Evolutionary conservation across 2,329 filamentous ascomycete genomes (phyloP).

Genomic region (Talaromyces sp.): DNA sequence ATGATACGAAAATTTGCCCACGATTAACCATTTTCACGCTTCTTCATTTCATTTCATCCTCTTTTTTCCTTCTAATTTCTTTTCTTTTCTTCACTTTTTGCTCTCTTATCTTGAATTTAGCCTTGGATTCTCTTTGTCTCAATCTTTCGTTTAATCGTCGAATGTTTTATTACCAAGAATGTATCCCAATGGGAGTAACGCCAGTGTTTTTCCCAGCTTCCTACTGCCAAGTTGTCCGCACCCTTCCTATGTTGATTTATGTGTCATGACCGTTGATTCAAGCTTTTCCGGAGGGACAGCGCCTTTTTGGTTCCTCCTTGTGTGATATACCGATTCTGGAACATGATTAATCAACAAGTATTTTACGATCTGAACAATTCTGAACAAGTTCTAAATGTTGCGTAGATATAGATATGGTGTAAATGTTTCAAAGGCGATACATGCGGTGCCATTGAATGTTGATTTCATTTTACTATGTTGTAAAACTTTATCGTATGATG

Average conservation of each 20-base stretch:
- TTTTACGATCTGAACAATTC: not conserved
- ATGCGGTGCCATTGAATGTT: too few relatives aligned
- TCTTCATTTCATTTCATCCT: not conserved
- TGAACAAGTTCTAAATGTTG: not conserved
- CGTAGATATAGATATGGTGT: not conserved
- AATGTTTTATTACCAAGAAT: not conserved
- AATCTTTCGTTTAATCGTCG: not conserved
- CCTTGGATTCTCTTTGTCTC: not conserved
- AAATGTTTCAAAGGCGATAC: not conserved
- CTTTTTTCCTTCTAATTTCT: too few relatives aligned
- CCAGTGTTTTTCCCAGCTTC: not conserved
- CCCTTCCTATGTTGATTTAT: not conserved
- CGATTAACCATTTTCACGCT: not conserved
- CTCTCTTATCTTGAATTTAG: not conserved
- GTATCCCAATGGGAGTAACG: not conserved
- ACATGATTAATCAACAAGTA: not conserved
- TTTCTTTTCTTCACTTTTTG: not conserved
- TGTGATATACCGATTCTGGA: slow-evolving; percentile 1
- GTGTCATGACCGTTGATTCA: not conserved
- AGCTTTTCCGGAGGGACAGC: slow-evolving; percentile 5
- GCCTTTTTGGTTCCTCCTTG: slow-evolving; percentile 6
- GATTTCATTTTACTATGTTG: too few relatives aligned
- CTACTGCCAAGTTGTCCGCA: not conserved
- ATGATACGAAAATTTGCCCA: not conserved
- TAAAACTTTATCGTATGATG: not conserved